Percentiles rank a stretch among this genome's conserved stretches.
Evolutionary conservation across 2,329 filamentous ascomycete species (phyloP).

Genomic region (Calonectria pseudoturangicola): DNA sequence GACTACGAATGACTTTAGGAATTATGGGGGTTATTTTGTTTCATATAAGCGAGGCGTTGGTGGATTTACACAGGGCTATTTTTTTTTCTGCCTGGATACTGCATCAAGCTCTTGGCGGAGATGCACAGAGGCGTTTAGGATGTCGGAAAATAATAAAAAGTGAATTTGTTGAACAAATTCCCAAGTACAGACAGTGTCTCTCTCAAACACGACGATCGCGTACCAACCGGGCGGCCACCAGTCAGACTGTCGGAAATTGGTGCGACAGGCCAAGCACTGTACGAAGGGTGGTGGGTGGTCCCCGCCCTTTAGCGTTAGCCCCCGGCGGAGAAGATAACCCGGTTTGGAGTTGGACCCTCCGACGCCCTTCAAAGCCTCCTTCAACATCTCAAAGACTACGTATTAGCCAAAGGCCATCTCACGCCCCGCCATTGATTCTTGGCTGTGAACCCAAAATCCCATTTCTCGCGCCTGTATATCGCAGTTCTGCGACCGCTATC

Average conservation of each 20-base stretch:
- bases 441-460: conserved; percentile 3
- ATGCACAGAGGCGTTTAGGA: conserved; percentile 3
- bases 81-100: conserved; percentile 6
- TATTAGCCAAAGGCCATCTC: conserved; percentile 1
- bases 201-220: neutral
- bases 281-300: conserved; percentile 1
- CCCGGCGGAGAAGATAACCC: conserved; percentile 31
- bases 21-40: conserved; percentile 20
- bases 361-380: conserved; percentile 19
- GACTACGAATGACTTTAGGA: conserved; percentile 59
- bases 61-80: conserved; percentile 2
- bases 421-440: conserved; percentile 12
- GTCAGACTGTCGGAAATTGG: conserved; percentile 17
- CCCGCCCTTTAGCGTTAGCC: conserved; percentile 23
- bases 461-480: neutral
- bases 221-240: conserved; percentile 10
- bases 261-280: neutral
- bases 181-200: neutral
- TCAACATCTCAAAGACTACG: conserved; percentile 19
- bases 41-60: conserved; percentile 43
- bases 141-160: conserved; percentile 20
- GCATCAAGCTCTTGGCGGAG: conserved; percentile 1
- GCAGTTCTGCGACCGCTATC: neutral
- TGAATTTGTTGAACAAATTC: neutral
- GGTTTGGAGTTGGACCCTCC: conserved; percentile 26